A percentile compares a stretch with the other conserved stretches of the same genome.
These are phyloP conservation scores for Pyrus betulifolia DNA, from an alignment of 306 rosid species.

Conservation along the genomic window DNA sequence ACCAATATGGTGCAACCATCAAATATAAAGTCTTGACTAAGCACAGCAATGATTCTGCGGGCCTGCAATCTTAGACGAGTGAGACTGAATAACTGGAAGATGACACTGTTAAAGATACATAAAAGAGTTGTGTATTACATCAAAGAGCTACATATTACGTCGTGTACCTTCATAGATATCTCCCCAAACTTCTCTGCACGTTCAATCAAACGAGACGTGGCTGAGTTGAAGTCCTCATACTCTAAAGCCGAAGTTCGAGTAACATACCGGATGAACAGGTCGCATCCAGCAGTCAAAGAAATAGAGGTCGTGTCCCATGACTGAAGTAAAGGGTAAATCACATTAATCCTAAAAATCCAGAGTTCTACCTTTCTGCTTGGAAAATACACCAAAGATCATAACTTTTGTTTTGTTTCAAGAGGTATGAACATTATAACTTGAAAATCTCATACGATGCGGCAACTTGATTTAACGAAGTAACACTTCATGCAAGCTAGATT, in stretches of 20 bases:
- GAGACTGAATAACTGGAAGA: background rate
- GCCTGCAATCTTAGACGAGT: slow-evolving; percentile 44
- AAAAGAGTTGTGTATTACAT: background rate
- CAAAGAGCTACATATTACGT: background rate
- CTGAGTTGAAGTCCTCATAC: slow-evolving; percentile 86
- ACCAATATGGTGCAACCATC: slow-evolving; percentile 92
- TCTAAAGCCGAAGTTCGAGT: slow-evolving; percentile 89
- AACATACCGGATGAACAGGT: slow-evolving; percentile 82
- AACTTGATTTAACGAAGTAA: background rate
- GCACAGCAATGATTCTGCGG: slow-evolving; percentile 81
- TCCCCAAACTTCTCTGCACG: slow-evolving; percentile 98
- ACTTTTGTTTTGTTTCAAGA: background rate
- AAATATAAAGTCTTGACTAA: slow-evolving; percentile 83
- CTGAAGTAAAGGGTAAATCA: slow-evolving; percentile 24
- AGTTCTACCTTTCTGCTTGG: background rate
- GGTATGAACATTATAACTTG: background rate
- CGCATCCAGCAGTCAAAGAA: slow-evolving; percentile 90
- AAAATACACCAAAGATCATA: background rate
- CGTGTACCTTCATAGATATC: slow-evolving; percentile 66
- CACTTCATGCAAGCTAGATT: background rate
- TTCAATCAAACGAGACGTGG: slow-evolving; percentile 79
- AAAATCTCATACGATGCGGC: background rate
- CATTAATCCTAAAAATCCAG: background rate
- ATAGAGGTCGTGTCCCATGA: slow-evolving; percentile 84
- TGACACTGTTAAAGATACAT: background rate